A percentile compares a stretch with the other conserved stretches of the same genome.
Evolutionary conservation across 2,329 filamentous ascomycete species (phyloP).

Genomic region (Fusarium tricinctum): DNA sequence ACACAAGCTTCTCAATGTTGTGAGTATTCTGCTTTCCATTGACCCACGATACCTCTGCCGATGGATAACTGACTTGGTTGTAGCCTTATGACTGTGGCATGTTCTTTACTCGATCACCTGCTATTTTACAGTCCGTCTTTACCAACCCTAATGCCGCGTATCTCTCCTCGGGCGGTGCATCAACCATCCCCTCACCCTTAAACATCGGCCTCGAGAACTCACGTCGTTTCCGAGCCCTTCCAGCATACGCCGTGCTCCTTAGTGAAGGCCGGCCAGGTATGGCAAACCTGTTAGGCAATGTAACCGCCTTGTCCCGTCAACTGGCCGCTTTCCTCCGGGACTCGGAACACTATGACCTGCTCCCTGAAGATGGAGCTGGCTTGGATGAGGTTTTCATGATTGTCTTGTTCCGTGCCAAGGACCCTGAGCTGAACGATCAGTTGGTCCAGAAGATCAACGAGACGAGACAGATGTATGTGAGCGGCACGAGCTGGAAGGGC

Average conservation of each 20-base stretch:
- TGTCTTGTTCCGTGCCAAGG: slow-evolving; percentile 82
- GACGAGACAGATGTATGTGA: slow-evolving; percentile 82
- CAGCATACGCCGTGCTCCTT: slow-evolving; percentile 84
- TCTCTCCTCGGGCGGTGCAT: slow-evolving; percentile 63
- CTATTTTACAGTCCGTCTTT: slow-evolving; percentile 74
- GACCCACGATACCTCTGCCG: background rate
- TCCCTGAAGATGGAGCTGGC: slow-evolving; percentile 66
- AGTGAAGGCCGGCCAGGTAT: slow-evolving; percentile 81
- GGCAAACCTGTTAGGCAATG: slow-evolving; percentile 75
- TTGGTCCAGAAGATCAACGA: slow-evolving; percentile 82
- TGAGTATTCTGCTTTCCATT: slow-evolving; percentile 56
- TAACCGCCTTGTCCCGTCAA: slow-evolving; percentile 77
- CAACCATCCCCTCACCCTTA: slow-evolving; percentile 79
- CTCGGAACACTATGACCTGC: slow-evolving; percentile 74
- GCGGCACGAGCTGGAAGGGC: slow-evolving; percentile 83
- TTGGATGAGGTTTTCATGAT: slow-evolving; percentile 71
- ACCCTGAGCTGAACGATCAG: slow-evolving; percentile 71
- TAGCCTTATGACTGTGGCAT: slow-evolving; percentile 92
- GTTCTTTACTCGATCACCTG: slow-evolving; percentile 79
- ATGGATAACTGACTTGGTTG: slow-evolving; percentile 17
- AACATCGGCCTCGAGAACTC: slow-evolving; percentile 94
- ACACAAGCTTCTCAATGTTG: slow-evolving; percentile 93
- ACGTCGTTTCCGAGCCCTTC: slow-evolving; percentile 89
- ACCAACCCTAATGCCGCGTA: slow-evolving; percentile 90
- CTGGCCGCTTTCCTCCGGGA: slow-evolving; percentile 75